phyloP scores from a whole-genome alignment of 805 yeast species.

The Jamesozyma jinghongensis region DNA sequence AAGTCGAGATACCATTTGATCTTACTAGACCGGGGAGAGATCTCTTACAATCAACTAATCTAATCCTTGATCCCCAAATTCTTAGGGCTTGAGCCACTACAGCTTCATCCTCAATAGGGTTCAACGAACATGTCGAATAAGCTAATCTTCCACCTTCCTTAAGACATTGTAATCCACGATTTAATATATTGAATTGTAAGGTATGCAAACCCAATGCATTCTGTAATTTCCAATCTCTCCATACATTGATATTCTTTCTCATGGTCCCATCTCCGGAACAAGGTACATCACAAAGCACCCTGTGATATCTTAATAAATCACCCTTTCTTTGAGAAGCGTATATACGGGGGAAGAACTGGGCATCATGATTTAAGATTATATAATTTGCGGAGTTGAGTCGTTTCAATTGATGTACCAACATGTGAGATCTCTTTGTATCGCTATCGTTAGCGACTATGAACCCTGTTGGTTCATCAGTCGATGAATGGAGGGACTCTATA shows the following conservation, averaged over 20 bases:
- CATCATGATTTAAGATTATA: constrained; percentile 93
- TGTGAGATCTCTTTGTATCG: constrained; percentile 93
- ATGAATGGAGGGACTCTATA: constrained; percentile 77
- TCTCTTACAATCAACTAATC: constrained; percentile 58
- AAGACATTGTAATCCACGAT: constrained; percentile 82
- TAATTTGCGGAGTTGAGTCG: constrained; percentile 87
- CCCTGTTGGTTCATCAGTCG: constrained; percentile 62
- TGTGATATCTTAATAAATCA: constrained; percentile 67
- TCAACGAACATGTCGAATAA: constrained; percentile 91
- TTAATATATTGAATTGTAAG: constrained; percentile 78
- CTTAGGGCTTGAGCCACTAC: constrained; percentile 91
- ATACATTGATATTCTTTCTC: constrained; percentile 91
- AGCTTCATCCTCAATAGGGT: constrained; percentile 95
- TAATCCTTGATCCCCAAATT: constrained; percentile 60
- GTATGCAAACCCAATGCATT: constrained; percentile 85
- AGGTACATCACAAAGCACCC: constrained; percentile 95
- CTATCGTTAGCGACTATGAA: constrained; percentile 93
- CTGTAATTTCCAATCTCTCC: constrained; percentile 90
- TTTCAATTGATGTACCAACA: constrained; percentile 96
- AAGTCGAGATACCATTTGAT: constrained; percentile 62
- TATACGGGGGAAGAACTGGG: constrained; percentile 87
- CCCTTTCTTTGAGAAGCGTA: constrained; percentile 16
- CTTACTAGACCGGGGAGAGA: constrained; percentile 71
- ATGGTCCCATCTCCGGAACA: constrained; percentile 98
- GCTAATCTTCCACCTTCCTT: constrained; percentile 87